Evolutionary conservation across 306 rosid genomes (phyloP), one percentile per base, ranked within the genome.

Genomic region (Cucumis melo): DNA sequence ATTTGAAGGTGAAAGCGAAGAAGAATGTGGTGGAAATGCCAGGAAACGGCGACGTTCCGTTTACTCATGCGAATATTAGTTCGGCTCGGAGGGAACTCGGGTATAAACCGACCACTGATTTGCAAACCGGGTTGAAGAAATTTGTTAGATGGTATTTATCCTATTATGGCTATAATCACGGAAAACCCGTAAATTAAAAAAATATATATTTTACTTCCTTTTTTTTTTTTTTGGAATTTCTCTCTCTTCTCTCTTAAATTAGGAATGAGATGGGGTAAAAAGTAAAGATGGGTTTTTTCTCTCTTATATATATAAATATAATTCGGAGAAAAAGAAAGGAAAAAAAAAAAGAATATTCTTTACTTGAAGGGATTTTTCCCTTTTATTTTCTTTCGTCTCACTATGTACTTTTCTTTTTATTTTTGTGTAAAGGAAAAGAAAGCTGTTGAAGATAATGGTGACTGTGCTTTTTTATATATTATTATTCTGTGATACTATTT

Each of bases 41-140:
- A 0, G 94, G 94, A 77, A 89, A 89, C 90, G 94, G 94, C 15
- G 94, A 89, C 83, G 94, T 89, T 77, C 94, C 94, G 19, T 89
- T 81, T 12, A 89, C 94, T 0, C 94, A 87, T 41, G 94, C 94
- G 21, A 89, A 89, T 42, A 84, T 86, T 0, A 89, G 90, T 57
- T 83, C 53, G 73, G 94, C 94, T 77, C 87, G 88, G 61, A 78
- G 78, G 17, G 89, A 86, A 51, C 72, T 89, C 74, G 91, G 91
- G 80, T 89, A 89, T 57, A 89, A 83, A 73, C 94, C 94, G 39
- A 87, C 91, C 0, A 89, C 94, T 29, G 91, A 89, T 81, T 84
- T 89, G 80, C 86, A 89, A 80, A 87, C 94, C 80, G 94, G 94
- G 78, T 87, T 89, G 81, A 87, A 89, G 77, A 87, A 89, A 74